Evolutionary conservation across 768 basidiomycete species (phyloP).

Genomic region (Termitomyces sp.): DNA sequence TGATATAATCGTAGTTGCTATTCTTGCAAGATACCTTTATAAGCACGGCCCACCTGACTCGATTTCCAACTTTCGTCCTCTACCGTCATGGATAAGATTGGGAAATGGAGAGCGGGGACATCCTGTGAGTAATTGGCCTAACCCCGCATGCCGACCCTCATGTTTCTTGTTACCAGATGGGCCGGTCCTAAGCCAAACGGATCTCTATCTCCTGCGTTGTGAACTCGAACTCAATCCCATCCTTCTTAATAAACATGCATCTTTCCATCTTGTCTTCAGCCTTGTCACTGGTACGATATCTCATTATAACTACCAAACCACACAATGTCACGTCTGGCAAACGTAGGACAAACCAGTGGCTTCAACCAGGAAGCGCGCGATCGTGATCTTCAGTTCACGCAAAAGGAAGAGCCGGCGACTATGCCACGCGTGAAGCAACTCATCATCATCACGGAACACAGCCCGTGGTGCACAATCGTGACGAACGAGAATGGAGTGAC

Average conservation of each 20-base stretch:
- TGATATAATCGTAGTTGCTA: neutral
- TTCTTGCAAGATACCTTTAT: neutral
- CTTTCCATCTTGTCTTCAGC: conserved; percentile 68
- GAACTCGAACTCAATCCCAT: conserved; percentile 73
- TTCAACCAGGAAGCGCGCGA: conserved; percentile 57
- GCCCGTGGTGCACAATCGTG: conserved; percentile 77
- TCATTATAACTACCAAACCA: neutral
- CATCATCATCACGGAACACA: conserved; percentile 50
- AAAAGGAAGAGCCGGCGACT: conserved; percentile 61
- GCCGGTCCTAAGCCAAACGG: conserved; percentile 73
- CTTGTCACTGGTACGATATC: conserved; percentile 50
- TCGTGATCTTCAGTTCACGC: conserved; percentile 47
- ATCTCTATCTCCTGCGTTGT: conserved; percentile 70
- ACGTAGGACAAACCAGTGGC: conserved; percentile 52
- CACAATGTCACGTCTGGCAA: neutral
- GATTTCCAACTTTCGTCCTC: neutral
- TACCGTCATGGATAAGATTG: conserved; percentile 18
- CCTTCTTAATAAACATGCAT: conserved; percentile 39
- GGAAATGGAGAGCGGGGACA: conserved; percentile 38
- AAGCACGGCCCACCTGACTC: neutral
- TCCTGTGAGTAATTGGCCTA: conserved; percentile 28
- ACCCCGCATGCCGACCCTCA: neutral
- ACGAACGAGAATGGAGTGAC: conserved; percentile 72
- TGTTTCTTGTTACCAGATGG: conserved; percentile 44
- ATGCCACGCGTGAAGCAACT: conserved; percentile 59